phyloP scores from a whole-genome alignment of 1,284 basidiomycete genomes.

The Porogramme epimiltina region DNA sequence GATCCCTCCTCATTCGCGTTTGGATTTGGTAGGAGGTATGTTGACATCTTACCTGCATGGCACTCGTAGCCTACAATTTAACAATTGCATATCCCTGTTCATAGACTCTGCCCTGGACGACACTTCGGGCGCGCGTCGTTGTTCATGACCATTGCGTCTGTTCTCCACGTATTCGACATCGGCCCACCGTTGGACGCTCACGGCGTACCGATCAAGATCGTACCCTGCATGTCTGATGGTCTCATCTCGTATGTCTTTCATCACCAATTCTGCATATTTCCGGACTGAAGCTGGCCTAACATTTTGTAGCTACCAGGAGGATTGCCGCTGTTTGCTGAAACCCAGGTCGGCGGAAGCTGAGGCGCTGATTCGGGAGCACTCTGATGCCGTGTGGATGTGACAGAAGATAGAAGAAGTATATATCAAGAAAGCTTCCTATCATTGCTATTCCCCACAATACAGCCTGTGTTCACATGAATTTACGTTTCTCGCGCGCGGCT shows the following conservation, averaged over 20 bases:
- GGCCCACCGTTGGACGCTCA: not conserved
- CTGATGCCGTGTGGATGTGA: too few relatives aligned
- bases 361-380: not conserved
- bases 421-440: too few relatives aligned
- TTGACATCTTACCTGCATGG: not conserved
- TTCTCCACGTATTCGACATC: conserved; percentile 3
- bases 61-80: not conserved
- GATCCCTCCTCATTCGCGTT: conserved; percentile 31
- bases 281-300: too few relatives aligned
- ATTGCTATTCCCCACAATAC: too few relatives aligned
- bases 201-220: not conserved
- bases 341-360: not conserved
- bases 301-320: conserved; percentile 2
- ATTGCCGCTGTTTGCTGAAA: conserved; percentile 2
- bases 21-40: conserved; percentile 36
- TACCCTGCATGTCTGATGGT: not conserved
- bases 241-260: not conserved
- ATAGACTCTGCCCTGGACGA: conserved; percentile 7
- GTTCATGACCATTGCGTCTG: conserved; percentile 5
- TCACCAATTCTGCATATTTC: not conserved
- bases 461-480: too few relatives aligned
- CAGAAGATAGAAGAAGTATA: too few relatives aligned
- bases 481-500: not conserved
- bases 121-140: conserved; percentile 2
- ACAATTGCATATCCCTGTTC: not conserved